Evolutionary conservation across 768 basidiomycete species (phyloP).

Genomic region (Pleurotus eryngii): DNA sequence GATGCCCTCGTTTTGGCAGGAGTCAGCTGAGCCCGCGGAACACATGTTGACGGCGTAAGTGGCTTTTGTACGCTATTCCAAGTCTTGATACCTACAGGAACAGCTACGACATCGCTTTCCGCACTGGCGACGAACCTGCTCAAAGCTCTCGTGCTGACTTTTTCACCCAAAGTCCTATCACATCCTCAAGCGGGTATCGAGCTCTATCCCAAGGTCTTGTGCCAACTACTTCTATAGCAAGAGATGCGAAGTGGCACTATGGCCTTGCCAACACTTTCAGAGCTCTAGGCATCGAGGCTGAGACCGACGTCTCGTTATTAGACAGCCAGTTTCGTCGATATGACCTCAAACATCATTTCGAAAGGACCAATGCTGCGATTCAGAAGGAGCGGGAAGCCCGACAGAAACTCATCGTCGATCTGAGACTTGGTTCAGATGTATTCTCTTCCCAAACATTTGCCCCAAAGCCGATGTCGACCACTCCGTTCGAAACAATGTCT

Average conservation of each 20-base stretch:
- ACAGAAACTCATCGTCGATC: conserved; percentile 61
- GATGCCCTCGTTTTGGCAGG: conserved; percentile 56
- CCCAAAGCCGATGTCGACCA: conserved; percentile 20
- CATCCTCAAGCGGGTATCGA: conserved; percentile 49
- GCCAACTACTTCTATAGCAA: conserved; percentile 31
- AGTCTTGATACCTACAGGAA: background rate
- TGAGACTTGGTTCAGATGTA: conserved; percentile 55
- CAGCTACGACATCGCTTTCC: conserved; percentile 65
- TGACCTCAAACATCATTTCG: conserved; percentile 36
- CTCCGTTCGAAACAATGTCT: conserved; percentile 46
- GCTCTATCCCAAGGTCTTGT: conserved; percentile 49
- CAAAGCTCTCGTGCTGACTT: conserved; percentile 51
- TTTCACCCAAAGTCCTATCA: conserved; percentile 49
- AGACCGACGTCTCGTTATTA: conserved; percentile 28
- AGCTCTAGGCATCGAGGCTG: conserved; percentile 33
- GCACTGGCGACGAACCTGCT: conserved; percentile 45
- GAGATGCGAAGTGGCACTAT: conserved; percentile 50
- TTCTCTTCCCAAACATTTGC: conserved; percentile 46
- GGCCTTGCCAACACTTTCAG: conserved; percentile 45
- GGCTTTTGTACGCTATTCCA: background rate
- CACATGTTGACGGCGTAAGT: conserved; percentile 61
- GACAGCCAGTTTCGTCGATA: conserved; percentile 37
- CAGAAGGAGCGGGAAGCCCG: conserved; percentile 52
- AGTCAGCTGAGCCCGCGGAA: conserved; percentile 42
- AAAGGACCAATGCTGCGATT: conserved; percentile 35